Percentiles rank a stretch among this genome's conserved stretches.
These are phyloP conservation scores for Penicillium coffeae DNA, from an alignment of 495 filamentous ascomycete species.

Conservation along the genomic window DNA sequence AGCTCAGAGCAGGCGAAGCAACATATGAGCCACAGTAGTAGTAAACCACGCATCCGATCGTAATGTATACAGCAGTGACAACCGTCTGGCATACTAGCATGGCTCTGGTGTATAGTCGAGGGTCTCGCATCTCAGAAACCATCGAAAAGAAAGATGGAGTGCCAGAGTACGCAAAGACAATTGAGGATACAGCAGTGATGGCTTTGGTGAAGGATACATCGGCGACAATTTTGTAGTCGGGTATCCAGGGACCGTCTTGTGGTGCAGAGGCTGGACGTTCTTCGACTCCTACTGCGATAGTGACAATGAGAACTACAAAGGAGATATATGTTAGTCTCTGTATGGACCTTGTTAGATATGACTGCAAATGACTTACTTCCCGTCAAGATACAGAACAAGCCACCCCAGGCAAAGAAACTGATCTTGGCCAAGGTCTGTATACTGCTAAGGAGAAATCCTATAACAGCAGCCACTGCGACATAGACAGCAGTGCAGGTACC, in stretches of 20 bases:
- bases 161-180: slow-evolving; percentile 62
- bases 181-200: slow-evolving; percentile 62
- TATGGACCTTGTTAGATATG: slow-evolving; percentile 7
- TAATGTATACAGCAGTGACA: slow-evolving; percentile 56
- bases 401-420: slow-evolving; percentile 37
- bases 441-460: slow-evolving; percentile 30
- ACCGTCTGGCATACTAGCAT: slow-evolving; percentile 39
- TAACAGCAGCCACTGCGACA: slow-evolving; percentile 31
- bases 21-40: slow-evolving; percentile 62
- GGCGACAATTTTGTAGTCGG: slow-evolving; percentile 30
- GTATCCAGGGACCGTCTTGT: slow-evolving; percentile 22
- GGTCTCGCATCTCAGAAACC: slow-evolving; percentile 68
- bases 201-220: slow-evolving; percentile 29
- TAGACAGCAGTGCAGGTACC: slow-evolving; percentile 56
- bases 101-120: slow-evolving; percentile 53
- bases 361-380: slow-evolving; percentile 34
- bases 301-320: slow-evolving; percentile 66
- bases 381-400: slow-evolving; percentile 33
- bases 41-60: slow-evolving; percentile 65
- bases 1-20: slow-evolving; percentile 62
- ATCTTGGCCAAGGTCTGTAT: slow-evolving; percentile 39
- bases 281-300: slow-evolving; percentile 60
- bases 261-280: slow-evolving; percentile 37
- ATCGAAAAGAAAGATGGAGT: slow-evolving; percentile 67
- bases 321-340: no score